Evolutionary conservation across 805 yeast species (phyloP).

Genomic region (Starmerella lactis-condensi): DNA sequence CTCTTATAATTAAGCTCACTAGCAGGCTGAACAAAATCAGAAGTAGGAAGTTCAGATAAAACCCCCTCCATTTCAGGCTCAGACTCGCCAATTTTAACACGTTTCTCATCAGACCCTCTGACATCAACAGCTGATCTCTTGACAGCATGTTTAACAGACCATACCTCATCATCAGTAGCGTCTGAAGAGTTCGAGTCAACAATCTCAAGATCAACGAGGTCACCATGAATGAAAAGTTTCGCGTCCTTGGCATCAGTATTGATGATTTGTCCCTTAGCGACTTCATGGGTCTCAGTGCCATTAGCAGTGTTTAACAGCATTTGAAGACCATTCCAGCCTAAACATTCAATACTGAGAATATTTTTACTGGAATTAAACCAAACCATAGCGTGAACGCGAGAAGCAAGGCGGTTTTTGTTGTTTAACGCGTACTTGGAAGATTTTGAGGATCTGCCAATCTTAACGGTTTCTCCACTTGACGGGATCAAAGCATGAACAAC

Average conservation of each 20-base stretch:
- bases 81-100: neutral
- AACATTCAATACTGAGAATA: constrained; percentile 40
- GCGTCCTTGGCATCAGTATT: constrained; percentile 47
- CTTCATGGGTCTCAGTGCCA: constrained; percentile 26
- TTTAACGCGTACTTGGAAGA: constrained; percentile 34
- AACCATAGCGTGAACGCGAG: constrained; percentile 46
- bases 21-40: too few relatives aligned
- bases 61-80: constrained; percentile 1
- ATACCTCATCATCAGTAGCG: constrained; percentile 25
- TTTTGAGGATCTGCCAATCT: constrained; percentile 52
- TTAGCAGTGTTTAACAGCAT: constrained; percentile 32
- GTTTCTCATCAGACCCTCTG: constrained; percentile 1
- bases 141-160: constrained; percentile 6
- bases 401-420: constrained; percentile 36
- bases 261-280: constrained; percentile 45
- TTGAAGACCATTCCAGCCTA: constrained; percentile 56
- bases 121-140: neutral
- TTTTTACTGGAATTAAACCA: constrained; percentile 27
- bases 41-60: too few relatives aligned
- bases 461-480: constrained; percentile 19
- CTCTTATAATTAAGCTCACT: too few relatives aligned
- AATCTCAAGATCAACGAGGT: constrained; percentile 35
- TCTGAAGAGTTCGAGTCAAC: constrained; percentile 29
- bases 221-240: constrained; percentile 54
- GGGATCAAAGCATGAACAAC: constrained; percentile 11